Evolutionary conservation across 1,139 yeast genomes (phyloP).

Genomic region (Yamadazyma conglobata): DNA sequence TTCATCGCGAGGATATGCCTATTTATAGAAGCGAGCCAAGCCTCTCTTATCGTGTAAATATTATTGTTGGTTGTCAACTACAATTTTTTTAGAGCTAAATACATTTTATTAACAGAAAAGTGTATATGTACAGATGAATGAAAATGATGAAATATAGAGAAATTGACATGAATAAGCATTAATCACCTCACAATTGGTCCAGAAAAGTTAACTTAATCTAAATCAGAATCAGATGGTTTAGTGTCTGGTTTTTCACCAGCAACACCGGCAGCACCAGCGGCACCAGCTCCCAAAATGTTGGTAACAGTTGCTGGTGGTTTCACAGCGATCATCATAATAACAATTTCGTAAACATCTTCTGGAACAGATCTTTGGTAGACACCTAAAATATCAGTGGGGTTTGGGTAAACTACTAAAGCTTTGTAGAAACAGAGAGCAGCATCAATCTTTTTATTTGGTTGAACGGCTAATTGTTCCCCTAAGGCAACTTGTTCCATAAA

Average conservation of each 20-base stretch:
- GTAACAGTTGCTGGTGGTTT: constrained; percentile 84
- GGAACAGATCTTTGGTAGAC: constrained; percentile 88
- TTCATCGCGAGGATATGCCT: too few species aligned
- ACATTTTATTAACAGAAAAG: too few species aligned
- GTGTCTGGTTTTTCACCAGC: constrained; percentile 16
- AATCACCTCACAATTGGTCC: too few species aligned
- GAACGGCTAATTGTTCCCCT: constrained; percentile 70
- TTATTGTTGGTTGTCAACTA: too few species aligned
- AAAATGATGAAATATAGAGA: too few species aligned
- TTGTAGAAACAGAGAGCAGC: constrained; percentile 91
- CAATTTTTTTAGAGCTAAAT: too few species aligned
- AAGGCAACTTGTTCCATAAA: constrained; percentile 80
- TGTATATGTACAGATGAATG: too few species aligned
- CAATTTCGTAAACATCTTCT: constrained; percentile 72
- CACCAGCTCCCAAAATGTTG: constrained; percentile 52
- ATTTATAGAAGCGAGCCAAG: too few species aligned
- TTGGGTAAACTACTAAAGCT: constrained; percentile 92
- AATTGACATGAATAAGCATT: too few species aligned
- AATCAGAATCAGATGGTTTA: constrained; percentile 36
- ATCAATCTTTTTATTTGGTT: constrained; percentile 61
- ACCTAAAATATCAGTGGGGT: constrained; percentile 85
- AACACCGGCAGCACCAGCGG: constrained; percentile 14
- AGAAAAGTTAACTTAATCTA: constrained; percentile 23
- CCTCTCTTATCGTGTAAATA: too few species aligned
- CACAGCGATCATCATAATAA: constrained; percentile 84